Percentiles rank a stretch among this genome's conserved stretches.
These are phyloP conservation scores for Vachellia pachyceras DNA, from an alignment of 306 rosid species.

Conservation along the genomic window DNA sequence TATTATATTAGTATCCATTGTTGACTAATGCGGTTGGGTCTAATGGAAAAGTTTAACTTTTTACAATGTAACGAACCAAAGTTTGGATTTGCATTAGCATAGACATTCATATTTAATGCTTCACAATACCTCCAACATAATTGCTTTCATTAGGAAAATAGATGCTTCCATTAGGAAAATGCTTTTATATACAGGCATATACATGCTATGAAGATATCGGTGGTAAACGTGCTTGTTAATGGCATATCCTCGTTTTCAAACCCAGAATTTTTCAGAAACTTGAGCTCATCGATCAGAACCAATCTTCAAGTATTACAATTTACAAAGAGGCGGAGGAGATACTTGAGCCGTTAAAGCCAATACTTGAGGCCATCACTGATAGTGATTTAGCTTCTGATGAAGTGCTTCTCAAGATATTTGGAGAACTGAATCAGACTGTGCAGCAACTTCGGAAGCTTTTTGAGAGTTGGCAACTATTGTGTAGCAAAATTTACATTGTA, in stretches of 20 bases:
- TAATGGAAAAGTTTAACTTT: too few relatives aligned
- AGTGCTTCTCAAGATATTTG: slow-evolving; percentile 51
- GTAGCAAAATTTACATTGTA: slow-evolving; percentile 79
- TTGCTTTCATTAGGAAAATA: too few relatives aligned
- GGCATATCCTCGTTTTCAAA: slow-evolving; percentile 66
- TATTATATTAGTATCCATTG: too few relatives aligned
- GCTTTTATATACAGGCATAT: slow-evolving; percentile 22
- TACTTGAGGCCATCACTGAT: slow-evolving; percentile 59
- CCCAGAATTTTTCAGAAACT: slow-evolving; percentile 57
- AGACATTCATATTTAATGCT: too few relatives aligned
- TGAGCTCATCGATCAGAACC: slow-evolving; percentile 54
- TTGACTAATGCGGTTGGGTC: too few relatives aligned
- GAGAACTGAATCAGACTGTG: slow-evolving; percentile 60
- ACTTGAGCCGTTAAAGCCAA: slow-evolving; percentile 64
- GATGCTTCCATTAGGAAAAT: too few relatives aligned
- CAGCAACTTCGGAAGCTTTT: slow-evolving; percentile 71
- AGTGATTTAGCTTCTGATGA: slow-evolving; percentile 67
- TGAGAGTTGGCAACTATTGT: slow-evolving; percentile 68
- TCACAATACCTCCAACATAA: too few relatives aligned
- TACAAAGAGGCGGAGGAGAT: slow-evolving; percentile 62
- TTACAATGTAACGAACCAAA: too few relatives aligned
- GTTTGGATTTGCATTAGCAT: too few relatives aligned
- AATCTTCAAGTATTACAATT: slow-evolving; percentile 58
- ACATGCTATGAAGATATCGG: slow-evolving; percentile 65
- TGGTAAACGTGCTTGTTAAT: slow-evolving; percentile 61